Evolutionary conservation across 2,329 filamentous ascomycete genomes (phyloP), one percentile per base, ranked within the genome.

Genomic region (Claviceps maximensis): DNA sequence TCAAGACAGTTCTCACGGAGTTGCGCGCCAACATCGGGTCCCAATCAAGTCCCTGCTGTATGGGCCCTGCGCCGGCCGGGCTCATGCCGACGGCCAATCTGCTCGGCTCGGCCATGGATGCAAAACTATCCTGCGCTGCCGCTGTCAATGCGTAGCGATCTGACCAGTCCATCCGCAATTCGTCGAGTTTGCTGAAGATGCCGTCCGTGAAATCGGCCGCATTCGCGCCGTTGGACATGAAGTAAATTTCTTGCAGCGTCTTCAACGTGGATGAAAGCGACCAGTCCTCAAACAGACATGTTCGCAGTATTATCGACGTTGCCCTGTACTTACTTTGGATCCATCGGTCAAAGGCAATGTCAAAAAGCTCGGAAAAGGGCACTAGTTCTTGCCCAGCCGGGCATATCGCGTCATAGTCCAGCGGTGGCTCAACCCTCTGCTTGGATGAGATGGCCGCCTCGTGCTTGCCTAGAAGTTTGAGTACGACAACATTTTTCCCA

Each of bases 401-500:
- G 61, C 78, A 82, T 5, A 86, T 75, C 1, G 72, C 67, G 1
- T 77, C 71, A 55, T 82, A 82, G 41, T 79, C 73, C n/a, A 88
- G 66, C 15, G 59, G 68, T 36, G 70, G 74, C 56, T 75, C 76
- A 51, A 55, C 65, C 44, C 55, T 67, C 54, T 53, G 50, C 49
- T 55, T 60, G 4, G 60, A 54, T 2, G 56, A 58, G 64, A 62
- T 64, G 53, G 60, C 62, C 48, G 67, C 60, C 49, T 71, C 65
- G 55, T 77, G 73, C 53, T 76, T 73, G 42, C 82, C 80, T 12
- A 95, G 73, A 48, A 84, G 79, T 55, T 83, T 84, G n/a, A 96
- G 70, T 46, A 96, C 85, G 1, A 93, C 80, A 53, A 93, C 83
- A 60, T 86, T 94, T 67, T 96, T 96, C 0, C 91, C 91, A 1